Conservation (phyloP, 805 yeast genomes). For the Metschnikowia rubicola region DNA sequence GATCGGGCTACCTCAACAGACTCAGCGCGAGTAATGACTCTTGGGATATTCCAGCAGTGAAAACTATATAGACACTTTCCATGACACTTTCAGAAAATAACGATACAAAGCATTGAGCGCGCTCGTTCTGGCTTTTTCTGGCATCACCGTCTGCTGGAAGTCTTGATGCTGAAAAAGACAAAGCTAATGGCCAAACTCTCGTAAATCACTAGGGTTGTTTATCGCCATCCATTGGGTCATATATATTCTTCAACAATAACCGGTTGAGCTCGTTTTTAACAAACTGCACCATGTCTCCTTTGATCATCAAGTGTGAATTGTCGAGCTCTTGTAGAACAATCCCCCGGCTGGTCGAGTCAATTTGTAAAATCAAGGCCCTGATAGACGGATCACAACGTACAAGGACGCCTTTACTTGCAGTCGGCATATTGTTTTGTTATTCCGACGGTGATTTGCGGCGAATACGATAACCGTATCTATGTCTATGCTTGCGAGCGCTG, state of each 20-base stretch:
- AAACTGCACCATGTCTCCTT: constrained; percentile 68
- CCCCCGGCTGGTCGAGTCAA: constrained; percentile 74
- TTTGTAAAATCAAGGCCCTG: constrained; percentile 75
- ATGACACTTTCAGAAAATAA: neutral
- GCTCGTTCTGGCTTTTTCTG: no score
- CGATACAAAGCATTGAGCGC: no score
- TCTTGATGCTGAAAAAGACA: no score
- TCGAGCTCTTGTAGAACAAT: constrained; percentile 75
- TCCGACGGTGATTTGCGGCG: no score
- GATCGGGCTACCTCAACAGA: neutral
- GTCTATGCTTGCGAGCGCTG: no score
- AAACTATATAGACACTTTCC: neutral
- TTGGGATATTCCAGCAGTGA: neutral
- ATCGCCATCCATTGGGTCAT: constrained; percentile 78
- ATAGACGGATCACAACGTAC: constrained; percentile 85
- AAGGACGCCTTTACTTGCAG: constrained; percentile 42
- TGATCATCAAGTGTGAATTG: constrained; percentile 84
- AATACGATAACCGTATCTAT: no score
- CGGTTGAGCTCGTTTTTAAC: constrained; percentile 76
- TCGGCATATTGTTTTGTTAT: constrained; percentile 28
- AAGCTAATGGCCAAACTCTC: no score
- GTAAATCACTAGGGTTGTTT: constrained; percentile 4
- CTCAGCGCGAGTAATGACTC: neutral
- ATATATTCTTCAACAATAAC: constrained; percentile 76
- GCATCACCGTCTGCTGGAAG: no score